Evolutionary conservation across 2,329 filamentous ascomycete genomes (phyloP), one percentile per base, ranked within the genome.

Genomic region (Neonectria neomacrospora): DNA sequence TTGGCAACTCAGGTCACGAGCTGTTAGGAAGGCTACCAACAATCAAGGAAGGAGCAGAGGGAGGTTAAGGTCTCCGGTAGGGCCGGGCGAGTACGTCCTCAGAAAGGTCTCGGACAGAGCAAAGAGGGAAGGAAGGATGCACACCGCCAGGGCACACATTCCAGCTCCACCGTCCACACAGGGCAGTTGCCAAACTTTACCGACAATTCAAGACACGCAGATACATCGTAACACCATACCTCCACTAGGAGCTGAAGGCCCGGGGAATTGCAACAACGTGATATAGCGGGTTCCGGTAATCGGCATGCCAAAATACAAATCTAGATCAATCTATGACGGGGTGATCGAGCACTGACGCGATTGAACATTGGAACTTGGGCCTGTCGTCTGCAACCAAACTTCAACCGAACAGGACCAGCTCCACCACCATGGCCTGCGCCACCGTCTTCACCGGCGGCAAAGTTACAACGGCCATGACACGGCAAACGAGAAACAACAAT

Each of bases 361-460:
- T 30, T 18, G 32, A 23, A 32, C n/a, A 39, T 51, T 52, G 45
- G 34, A 37, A 16, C 37, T 11, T 41, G 37, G 37, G 53, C 28
- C 52, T 41, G 30, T 42, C 26, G 39, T 57, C 42, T 18, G 44
- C 44, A 55, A 52, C 34, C 56, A 52, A 51, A 44, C 59, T 57
- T 57, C 53, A 53, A 57, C 51, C 54, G 26, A 30, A 42, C 28
- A 57, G 39, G 47, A 57, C 52, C 53, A 52, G 47, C 59, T 62
- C 59, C 59, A 62, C 59, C 39, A 52, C 20, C 50, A 45, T 8
- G 39, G 37, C 14, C 59, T 62, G 59, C 59, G 59, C 59, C 59
- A 57, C 59, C 54, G 30, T 22, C 41, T 42, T 47, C 39, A 53
- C 32, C 45, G 39, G 56, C 56, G 26, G 48, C 47, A 50, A 32